These are phyloP conservation scores for Alternaria triticimaculans DNA, from an alignment of 2,329 filamentous ascomycete genomes.

Conservation along the genomic window DNA sequence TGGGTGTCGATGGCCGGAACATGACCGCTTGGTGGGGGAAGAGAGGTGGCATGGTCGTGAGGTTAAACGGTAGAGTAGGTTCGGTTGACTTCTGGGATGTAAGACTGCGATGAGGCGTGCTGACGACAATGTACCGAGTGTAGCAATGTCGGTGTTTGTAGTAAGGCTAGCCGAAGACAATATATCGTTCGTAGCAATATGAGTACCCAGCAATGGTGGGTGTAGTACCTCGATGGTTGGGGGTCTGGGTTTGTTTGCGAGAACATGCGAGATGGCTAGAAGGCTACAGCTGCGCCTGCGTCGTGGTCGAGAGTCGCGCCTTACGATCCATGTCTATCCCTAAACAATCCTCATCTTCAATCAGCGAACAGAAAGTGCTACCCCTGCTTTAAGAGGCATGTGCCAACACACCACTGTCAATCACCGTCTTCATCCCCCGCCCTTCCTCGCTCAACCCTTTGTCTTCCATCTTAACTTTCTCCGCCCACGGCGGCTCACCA, in stretches of 20 bases:
- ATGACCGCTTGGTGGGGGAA: background rate
- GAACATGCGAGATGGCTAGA: background rate
- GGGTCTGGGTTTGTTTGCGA: background rate
- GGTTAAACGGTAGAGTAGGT: background rate
- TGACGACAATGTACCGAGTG: too few relatives aligned
- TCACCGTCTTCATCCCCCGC: background rate
- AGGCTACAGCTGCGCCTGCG: background rate
- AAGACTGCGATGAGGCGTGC: too few relatives aligned
- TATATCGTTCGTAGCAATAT: background rate
- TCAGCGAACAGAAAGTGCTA: background rate
- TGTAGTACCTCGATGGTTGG: background rate
- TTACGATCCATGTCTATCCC: background rate
- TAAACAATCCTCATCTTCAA: background rate
- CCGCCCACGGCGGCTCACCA: slow-evolving; percentile 73
- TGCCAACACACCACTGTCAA: background rate
- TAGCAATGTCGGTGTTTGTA: background rate
- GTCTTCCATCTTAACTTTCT: background rate
- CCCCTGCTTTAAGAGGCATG: background rate
- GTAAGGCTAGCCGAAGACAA: background rate
- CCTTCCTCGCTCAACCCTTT: background rate
- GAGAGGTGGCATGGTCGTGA: slow-evolving; percentile 5
- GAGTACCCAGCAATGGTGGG: background rate
- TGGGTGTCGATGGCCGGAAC: background rate
- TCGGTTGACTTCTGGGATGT: background rate
- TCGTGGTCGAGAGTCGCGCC: background rate